Evolutionary conservation across 306 rosid species (phyloP), one percentile per base, ranked within the genome.

Genomic region (Dalbergia oliveri): DNA sequence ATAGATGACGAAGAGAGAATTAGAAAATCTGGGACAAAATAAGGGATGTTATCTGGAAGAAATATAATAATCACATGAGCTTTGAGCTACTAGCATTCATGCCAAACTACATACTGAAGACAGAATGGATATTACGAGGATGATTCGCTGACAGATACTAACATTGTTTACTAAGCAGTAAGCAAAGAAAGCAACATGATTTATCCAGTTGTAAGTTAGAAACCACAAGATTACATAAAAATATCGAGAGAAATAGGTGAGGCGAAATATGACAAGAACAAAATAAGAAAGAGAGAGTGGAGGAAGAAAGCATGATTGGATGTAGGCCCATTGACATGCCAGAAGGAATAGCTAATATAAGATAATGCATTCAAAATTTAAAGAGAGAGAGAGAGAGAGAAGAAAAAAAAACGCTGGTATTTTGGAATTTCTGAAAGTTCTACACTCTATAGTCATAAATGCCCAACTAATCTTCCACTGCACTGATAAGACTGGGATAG

Each of bases 71-170:
- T 69, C 50, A 49, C 26, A 11, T 15, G 63, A 26, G 65, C 56
- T 76, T 26, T n/a, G 1, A 72, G 13, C 47, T 9, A 47, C 19
- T 26, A 21, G 12, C 45, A 56, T 35, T 56, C 59, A 39, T 41
- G 64, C 31, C 47, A 84, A 79, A 68, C 19, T 66, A 9, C 16
- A 19, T 37, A 82, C 16, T 19, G 5, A 50, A 35, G 56, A 75
- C 11, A 49, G 72, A 79, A 56, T 11, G 10, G n/a, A 80, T 26
- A 35, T 64, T 80, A 15, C 51, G 16, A 53, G 10, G 53, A n/a
- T 54, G 23, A 62, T 63, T 72, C n/a, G 59, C 67, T 35, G 49
- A 54, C 9, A 51, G 44, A 39, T 16, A 9, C n/a, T 45, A 66
- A 41, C 34, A 75, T 18, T 16, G 10, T 59, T 64, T 56, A 67